A percentile compares a stretch with the other conserved stretches of the same genome.
These are phyloP conservation scores for Calonectria multiphialidica DNA, from an alignment of 2,329 filamentous ascomycete species.

Conservation along the genomic window DNA sequence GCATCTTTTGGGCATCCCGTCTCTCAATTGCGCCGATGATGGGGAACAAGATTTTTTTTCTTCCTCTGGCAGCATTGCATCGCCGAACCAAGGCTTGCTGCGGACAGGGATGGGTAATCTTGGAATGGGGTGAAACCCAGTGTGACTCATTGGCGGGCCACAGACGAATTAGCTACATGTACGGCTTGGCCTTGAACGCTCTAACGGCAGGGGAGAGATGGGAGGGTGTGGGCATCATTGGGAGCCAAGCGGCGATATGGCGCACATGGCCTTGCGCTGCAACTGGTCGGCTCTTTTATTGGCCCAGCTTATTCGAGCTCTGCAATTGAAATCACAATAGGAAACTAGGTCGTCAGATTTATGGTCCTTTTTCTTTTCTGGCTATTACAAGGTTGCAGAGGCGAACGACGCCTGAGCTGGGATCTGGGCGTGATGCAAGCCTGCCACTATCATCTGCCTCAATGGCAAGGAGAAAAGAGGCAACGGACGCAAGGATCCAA, in stretches of 20 bases:
- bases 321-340: constrained; percentile 13
- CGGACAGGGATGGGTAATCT: constrained; percentile 38
- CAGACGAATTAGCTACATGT: constrained; percentile 37
- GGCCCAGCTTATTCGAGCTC: constrained; percentile 17
- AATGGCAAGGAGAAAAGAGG: constrained; percentile 35
- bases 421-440: constrained; percentile 7
- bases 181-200: constrained; percentile 31
- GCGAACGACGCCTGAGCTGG: background rate
- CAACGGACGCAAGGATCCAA: constrained; percentile 23
- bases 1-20: constrained; percentile 12
- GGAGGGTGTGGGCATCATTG: constrained; percentile 13
- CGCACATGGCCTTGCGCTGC: constrained; percentile 25
- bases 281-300: constrained; percentile 28
- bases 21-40: constrained; percentile 34
- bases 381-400: constrained; percentile 13
- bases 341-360: background rate
- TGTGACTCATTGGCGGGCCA: constrained; percentile 44
- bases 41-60: constrained; percentile 32
- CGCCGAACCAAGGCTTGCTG: constrained; percentile 36
- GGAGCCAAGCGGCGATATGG: constrained; percentile 16
- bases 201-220: constrained; percentile 12
- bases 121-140: constrained; percentile 45
- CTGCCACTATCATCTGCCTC: constrained; percentile 21
- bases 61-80: constrained; percentile 25
- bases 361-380: background rate